phyloP scores from a whole-genome alignment of 345 rosid genomes.

The Eucalyptus regnans region DNA sequence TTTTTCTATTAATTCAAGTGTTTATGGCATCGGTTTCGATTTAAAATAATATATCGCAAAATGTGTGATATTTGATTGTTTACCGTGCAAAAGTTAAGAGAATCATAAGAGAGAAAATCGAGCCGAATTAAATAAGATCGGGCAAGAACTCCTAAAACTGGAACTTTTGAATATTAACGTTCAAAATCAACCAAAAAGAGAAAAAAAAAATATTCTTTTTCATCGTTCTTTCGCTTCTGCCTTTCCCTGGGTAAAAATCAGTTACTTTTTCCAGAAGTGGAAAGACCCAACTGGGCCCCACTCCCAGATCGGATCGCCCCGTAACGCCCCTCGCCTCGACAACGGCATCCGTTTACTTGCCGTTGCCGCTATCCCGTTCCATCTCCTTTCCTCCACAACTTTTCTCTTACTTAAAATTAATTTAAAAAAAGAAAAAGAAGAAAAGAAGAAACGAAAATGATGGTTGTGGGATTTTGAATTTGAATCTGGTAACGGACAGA shows the following conservation, averaged over 20 bases:
- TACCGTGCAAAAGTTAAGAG: accelerated
- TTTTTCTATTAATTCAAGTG: accelerated
- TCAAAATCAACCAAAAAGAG: neutral
- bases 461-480: slow-evolving; percentile 25
- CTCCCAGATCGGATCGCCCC: neutral
- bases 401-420: slow-evolving; percentile 2
- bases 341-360: neutral
- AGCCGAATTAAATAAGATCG: neutral
- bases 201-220: neutral
- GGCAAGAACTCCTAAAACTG: too few species aligned
- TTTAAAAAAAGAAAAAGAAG: too few species aligned
- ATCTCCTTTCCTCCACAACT: neutral
- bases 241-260: accelerated
- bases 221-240: neutral
- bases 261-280: neutral
- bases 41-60: too few species aligned
- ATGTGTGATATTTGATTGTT: neutral
- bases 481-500: slow-evolving; percentile 48
- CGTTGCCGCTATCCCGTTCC: neutral
- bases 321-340: neutral
- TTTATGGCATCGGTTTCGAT: accelerated
- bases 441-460: neutral
- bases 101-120: neutral
- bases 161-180: neutral
- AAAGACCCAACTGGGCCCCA: neutral